phyloP scores from a whole-genome alignment of 345 rosid genomes.

The Eucalyptus coolabah region DNA sequence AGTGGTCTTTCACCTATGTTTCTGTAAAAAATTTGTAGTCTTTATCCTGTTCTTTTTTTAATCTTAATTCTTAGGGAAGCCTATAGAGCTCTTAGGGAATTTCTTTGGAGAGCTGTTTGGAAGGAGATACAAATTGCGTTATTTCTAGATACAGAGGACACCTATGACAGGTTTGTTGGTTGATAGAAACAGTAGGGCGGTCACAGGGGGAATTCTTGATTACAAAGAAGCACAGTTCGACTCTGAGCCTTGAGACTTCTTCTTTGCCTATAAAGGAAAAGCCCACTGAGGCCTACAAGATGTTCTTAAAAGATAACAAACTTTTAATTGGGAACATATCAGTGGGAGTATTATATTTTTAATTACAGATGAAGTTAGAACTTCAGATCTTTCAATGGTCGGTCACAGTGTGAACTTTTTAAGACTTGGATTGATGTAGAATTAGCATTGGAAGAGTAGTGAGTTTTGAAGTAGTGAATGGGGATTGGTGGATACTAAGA shows the following conservation, averaged over 20 bases:
- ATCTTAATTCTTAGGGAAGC: neutral
- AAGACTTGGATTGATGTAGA: neutral
- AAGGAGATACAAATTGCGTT: neutral
- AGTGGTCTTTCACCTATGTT: neutral
- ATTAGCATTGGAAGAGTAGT: neutral
- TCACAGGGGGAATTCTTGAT: neutral
- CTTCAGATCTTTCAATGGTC: neutral
- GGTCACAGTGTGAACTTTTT: neutral
- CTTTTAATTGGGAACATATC: neutral
- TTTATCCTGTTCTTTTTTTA: neutral
- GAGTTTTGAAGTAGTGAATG: neutral
- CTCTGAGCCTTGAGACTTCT: neutral
- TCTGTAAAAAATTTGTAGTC: neutral
- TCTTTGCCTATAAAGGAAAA: neutral
- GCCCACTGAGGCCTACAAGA: neutral
- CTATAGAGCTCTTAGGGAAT: neutral
- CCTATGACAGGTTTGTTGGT: neutral
- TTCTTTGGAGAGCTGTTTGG: neutral
- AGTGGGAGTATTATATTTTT: neutral
- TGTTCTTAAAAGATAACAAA: neutral
- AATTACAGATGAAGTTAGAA: neutral
- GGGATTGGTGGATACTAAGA: neutral
- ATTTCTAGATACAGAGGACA: neutral
- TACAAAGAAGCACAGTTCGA: neutral
- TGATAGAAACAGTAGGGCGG: neutral